Evolutionary conservation across 768 basidiomycete species (phyloP).

Genomic region (Pleurotus pulmonarius): DNA sequence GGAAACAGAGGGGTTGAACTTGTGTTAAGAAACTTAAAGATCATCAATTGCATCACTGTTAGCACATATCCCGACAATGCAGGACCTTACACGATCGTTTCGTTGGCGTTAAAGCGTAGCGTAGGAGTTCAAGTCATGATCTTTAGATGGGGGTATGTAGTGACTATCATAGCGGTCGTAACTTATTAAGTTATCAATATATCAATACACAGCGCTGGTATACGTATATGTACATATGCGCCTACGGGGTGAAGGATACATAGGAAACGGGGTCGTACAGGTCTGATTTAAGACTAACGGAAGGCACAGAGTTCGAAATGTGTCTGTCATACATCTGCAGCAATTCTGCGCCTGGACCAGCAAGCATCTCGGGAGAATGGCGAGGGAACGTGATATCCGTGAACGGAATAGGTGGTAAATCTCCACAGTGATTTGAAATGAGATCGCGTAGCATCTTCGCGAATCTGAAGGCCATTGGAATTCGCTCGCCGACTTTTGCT

Average conservation of each 20-base stretch:
- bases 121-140: neutral
- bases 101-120: neutral
- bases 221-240: neutral
- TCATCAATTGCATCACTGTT: neutral
- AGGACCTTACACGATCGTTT: neutral
- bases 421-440: slow-evolving; percentile 34
- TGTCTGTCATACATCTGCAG: neutral
- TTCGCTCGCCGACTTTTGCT: slow-evolving; percentile 57
- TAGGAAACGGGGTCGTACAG: slow-evolving; percentile 5
- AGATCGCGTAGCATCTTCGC: slow-evolving; percentile 54
- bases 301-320: neutral
- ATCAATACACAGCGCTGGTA: neutral
- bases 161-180: too few species aligned
- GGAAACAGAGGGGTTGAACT: too few species aligned
- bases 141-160: too few species aligned
- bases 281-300: neutral
- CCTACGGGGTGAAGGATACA: neutral
- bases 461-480: slow-evolving; percentile 63
- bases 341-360: slow-evolving; percentile 3
- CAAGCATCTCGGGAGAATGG: slow-evolving; percentile 8
- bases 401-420: slow-evolving; percentile 18
- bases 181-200: neutral
- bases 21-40: neutral
- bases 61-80: neutral
- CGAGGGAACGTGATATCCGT: slow-evolving; percentile 31